Conservation (phyloP, 2,329 filamentous ascomycete genomes). For the Aspergillus awamori region DNA sequence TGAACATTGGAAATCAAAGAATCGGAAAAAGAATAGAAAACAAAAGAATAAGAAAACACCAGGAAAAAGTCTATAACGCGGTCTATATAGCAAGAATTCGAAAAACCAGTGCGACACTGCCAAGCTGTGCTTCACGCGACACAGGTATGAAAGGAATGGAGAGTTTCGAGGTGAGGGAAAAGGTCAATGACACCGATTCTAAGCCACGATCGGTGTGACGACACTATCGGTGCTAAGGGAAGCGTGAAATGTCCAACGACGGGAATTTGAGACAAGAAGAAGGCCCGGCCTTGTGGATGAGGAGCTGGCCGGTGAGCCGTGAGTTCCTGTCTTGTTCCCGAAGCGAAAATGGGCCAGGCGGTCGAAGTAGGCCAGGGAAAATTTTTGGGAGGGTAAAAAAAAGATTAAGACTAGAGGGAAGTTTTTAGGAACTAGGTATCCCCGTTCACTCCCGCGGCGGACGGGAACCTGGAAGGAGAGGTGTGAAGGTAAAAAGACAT, state of each 20-base stretch:
- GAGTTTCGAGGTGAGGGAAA: conserved; percentile 13
- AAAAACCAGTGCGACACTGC: neutral
- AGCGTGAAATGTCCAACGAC: conserved; percentile 17
- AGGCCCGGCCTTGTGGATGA: conserved; percentile 13
- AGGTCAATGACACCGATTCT: conserved; percentile 16
- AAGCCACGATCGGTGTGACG: conserved; percentile 6
- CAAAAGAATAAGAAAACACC: conserved; percentile 12
- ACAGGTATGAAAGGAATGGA: conserved; percentile 19
- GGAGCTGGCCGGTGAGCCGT: conserved; percentile 20
- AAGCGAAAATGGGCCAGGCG: conserved; percentile 23
- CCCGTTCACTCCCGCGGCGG: conserved; percentile 50
- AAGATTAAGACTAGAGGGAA: conserved; percentile 17
- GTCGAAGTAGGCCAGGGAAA: conserved; percentile 32
- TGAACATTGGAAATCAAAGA: conserved; percentile 17
- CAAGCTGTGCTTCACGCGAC: conserved; percentile 19
- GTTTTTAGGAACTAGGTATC: conserved; percentile 36
- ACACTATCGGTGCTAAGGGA: conserved; percentile 18
- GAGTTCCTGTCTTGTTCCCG: conserved; percentile 18
- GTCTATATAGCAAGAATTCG: conserved; percentile 6
- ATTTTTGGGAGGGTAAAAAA: conserved; percentile 24
- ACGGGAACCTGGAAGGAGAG: conserved; percentile 43
- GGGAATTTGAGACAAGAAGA: conserved; percentile 15
- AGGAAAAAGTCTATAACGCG: conserved; percentile 14
- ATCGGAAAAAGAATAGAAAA: conserved; percentile 5
- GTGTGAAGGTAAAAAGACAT: conserved; percentile 41